Conservation (phyloP, 768 basidiomycete genomes). For the Bullera alba region DNA sequence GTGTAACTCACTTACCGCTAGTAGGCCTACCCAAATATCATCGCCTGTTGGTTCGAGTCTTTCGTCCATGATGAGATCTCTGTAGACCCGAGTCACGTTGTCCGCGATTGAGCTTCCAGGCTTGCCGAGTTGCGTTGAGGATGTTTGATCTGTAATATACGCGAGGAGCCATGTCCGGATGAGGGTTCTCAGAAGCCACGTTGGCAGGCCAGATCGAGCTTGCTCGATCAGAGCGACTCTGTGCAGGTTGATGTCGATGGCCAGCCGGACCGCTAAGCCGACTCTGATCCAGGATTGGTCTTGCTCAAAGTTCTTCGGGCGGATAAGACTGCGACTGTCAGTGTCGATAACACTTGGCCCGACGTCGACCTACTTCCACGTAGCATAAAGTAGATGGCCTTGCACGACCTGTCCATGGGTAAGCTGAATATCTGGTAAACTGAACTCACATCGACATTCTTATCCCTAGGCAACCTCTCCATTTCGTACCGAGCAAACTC, state of each 20-base stretch:
- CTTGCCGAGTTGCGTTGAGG: constrained; percentile 28
- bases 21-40: constrained; percentile 17
- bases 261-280: constrained; percentile 24
- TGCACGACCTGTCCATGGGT: constrained; percentile 9
- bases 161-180: constrained; percentile 26
- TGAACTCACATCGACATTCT: constrained; percentile 29
- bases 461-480: constrained; percentile 33
- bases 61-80: constrained; percentile 4
- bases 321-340: constrained; percentile 26
- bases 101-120: constrained; percentile 19
- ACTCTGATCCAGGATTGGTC: constrained; percentile 31
- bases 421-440: neutral
- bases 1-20: constrained; percentile 17
- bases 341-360: too few relatives aligned
- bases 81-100: constrained; percentile 11
- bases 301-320: constrained; percentile 30
- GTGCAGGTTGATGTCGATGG: constrained; percentile 36
- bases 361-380: constrained; percentile 26
- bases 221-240: constrained; percentile 20
- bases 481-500: constrained; percentile 31
- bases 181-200: constrained; percentile 17
- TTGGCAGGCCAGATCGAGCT: constrained; percentile 16
- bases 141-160: constrained; percentile 23
- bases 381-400: constrained; percentile 29
- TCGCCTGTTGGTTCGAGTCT: constrained; percentile 3